Conservation (phyloP, 768 basidiomycete species). For the Podaxis sp. region DNA sequence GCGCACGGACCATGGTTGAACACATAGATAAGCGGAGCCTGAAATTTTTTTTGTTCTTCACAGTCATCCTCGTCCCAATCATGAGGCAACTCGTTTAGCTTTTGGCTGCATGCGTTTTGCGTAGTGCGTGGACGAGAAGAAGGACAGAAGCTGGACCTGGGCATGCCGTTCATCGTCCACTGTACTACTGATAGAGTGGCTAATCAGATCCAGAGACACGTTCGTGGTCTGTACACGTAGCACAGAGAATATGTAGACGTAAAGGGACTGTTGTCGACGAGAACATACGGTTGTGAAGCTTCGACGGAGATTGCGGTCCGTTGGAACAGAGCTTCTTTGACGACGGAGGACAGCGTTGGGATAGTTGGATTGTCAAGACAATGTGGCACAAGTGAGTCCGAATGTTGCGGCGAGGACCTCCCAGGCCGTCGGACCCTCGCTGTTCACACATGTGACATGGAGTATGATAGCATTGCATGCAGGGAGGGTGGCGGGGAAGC, state of each 20-base stretch:
- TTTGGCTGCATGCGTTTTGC: not conserved
- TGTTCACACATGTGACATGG: constrained; percentile 3
- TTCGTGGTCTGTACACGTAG: not conserved
- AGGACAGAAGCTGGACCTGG: constrained; percentile 51
- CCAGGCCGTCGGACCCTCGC: constrained; percentile 1
- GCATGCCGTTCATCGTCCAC: constrained; percentile 62
- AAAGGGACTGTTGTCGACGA: constrained; percentile 1
- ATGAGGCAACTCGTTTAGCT: constrained; percentile 6
- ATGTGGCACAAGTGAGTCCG: not conserved
- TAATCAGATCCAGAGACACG: constrained; percentile 72
- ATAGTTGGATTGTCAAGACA: not conserved
- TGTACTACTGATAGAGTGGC: constrained; percentile 51
- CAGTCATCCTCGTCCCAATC: constrained; percentile 18
- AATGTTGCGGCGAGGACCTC: constrained; percentile 4
- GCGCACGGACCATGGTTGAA: constrained; percentile 54
- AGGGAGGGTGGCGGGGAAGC: constrained; percentile 10
- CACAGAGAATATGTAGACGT: not conserved
- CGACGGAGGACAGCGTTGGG: not conserved
- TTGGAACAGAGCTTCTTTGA: not conserved
- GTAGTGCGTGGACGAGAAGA: constrained; percentile 30
- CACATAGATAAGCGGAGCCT: constrained; percentile 24
- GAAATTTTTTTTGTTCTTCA: constrained; percentile 13
- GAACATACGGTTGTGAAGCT: constrained; percentile 16
- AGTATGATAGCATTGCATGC: not conserved
- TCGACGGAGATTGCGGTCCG: constrained; percentile 10